Percentiles rank a stretch among this genome's conserved stretches.
phyloP scores from a whole-genome alignment of 345 rosid genomes.

The Acer campestre region DNA sequence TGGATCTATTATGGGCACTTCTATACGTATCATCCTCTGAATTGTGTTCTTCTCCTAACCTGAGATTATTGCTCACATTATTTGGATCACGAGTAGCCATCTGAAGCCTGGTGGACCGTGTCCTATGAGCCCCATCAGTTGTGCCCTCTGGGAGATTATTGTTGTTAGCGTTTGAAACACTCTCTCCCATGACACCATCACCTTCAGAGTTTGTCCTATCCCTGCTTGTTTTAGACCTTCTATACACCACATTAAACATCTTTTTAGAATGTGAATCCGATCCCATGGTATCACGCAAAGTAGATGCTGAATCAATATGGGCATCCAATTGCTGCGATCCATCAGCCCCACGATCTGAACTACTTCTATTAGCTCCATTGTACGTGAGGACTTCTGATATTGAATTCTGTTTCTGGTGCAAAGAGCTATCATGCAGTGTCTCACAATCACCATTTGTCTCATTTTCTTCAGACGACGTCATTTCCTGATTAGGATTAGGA shows the following conservation, averaged over 20 bases:
- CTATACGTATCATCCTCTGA: conserved; percentile 22
- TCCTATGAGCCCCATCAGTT: conserved; percentile 37
- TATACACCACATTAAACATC: conserved; percentile 78
- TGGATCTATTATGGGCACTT: conserved; percentile 15
- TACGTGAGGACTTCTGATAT: conserved; percentile 32
- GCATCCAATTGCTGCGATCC: conserved; percentile 37
- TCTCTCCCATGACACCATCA: conserved; percentile 45
- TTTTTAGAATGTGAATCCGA: conserved; percentile 49
- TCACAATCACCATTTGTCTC: conserved; percentile 36
- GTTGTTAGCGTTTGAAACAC: conserved; percentile 43
- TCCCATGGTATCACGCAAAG: conserved; percentile 34
- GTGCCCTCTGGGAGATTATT: conserved; percentile 43
- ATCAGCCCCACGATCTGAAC: conserved; percentile 32
- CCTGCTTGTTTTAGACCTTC: conserved; percentile 65
- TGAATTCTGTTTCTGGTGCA: conserved; percentile 34
- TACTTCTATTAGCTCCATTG: conserved; percentile 28
- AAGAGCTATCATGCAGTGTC: conserved; percentile 32
- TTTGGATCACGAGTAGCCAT: conserved; percentile 33
- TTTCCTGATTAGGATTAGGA: conserved; percentile 26
- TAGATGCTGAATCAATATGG: conserved; percentile 35
- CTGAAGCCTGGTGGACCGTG: conserved; percentile 39
- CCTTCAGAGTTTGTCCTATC: conserved; percentile 41
- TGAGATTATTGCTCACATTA: conserved; percentile 20
- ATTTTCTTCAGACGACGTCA: conserved; percentile 28
- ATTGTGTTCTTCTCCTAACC: conserved; percentile 34